Conservation (phyloP, 2,329 filamentous ascomycete genomes). For the Epichloe sibirici region DNA sequence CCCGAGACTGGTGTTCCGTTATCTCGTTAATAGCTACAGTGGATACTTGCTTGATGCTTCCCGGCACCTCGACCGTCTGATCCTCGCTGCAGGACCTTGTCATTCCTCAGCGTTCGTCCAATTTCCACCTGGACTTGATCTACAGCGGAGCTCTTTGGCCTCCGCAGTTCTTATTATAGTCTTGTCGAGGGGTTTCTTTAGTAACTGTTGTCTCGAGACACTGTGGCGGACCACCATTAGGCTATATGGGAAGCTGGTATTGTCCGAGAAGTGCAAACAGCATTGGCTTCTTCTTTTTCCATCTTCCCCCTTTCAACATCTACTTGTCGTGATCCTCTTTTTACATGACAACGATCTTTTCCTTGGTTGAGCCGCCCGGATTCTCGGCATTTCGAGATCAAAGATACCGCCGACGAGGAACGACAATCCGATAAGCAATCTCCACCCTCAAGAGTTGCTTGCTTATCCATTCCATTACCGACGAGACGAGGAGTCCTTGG, state of each 20-base stretch:
- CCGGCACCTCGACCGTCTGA: neutral
- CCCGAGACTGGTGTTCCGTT: neutral
- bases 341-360: neutral
- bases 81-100: slow-evolving; percentile 4
- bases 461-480: neutral
- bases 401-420: neutral
- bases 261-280: neutral
- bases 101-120: slow-evolving; percentile 1
- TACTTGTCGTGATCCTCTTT: neutral
- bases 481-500: neutral
- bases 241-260: neutral
- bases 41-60: slow-evolving; percentile 1
- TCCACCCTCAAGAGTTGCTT: neutral
- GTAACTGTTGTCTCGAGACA: neutral
- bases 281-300: neutral
- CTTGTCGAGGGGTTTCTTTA: neutral
- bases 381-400: neutral
- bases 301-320: neutral
- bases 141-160: neutral
- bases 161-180: neutral
- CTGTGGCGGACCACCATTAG: neutral
- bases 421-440: neutral
- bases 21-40: slow-evolving; percentile 1
- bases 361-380: too few relatives aligned
- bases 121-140: slow-evolving; percentile 2